Percentiles rank a stretch among this genome's conserved stretches.
Evolutionary conservation across 768 basidiomycete genomes (phyloP).

Genomic region (Ephemerocybe angulata): DNA sequence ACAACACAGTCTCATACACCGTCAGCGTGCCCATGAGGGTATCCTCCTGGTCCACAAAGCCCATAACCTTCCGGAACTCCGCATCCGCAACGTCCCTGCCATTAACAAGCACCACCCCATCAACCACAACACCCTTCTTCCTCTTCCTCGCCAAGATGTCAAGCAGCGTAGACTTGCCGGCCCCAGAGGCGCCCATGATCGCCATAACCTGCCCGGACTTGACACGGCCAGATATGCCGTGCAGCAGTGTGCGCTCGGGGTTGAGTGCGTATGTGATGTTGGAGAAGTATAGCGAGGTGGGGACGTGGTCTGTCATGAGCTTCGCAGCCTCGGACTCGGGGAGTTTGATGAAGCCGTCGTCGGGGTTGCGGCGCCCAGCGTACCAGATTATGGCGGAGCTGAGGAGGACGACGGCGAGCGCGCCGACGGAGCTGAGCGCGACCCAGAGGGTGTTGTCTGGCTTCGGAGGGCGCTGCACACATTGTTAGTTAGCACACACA

Average conservation of each 20-base stretch:
- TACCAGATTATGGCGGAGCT: conserved; percentile 86
- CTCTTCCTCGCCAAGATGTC: conserved; percentile 91
- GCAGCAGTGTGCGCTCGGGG: conserved; percentile 64
- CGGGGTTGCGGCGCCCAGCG: conserved; percentile 69
- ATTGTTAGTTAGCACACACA: background rate
- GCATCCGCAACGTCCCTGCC: conserved; percentile 70
- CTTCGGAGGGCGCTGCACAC: conserved; percentile 64
- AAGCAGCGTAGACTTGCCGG: conserved; percentile 93
- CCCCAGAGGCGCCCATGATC: conserved; percentile 95
- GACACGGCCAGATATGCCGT: conserved; percentile 76
- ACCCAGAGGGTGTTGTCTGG: conserved; percentile 83
- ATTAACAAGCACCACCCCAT: conserved; percentile 79
- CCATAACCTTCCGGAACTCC: conserved; percentile 82
- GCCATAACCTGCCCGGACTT: conserved; percentile 90
- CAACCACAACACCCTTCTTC: conserved; percentile 69
- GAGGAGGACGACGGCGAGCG: conserved; percentile 68
- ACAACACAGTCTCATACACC: conserved; percentile 95
- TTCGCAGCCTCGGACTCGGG: conserved; percentile 79
- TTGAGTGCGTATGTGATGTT: conserved; percentile 75
- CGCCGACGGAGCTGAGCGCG: conserved; percentile 78
- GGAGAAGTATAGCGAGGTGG: conserved; percentile 89
- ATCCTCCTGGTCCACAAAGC: conserved; percentile 98
- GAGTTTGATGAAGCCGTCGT: conserved; percentile 69
- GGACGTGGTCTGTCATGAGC: conserved; percentile 92
- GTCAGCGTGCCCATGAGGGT: conserved; percentile 96